Evolutionary conservation across 2,329 filamentous ascomycete genomes (phyloP).

Genomic region (Colletotrichum simmondsii): DNA sequence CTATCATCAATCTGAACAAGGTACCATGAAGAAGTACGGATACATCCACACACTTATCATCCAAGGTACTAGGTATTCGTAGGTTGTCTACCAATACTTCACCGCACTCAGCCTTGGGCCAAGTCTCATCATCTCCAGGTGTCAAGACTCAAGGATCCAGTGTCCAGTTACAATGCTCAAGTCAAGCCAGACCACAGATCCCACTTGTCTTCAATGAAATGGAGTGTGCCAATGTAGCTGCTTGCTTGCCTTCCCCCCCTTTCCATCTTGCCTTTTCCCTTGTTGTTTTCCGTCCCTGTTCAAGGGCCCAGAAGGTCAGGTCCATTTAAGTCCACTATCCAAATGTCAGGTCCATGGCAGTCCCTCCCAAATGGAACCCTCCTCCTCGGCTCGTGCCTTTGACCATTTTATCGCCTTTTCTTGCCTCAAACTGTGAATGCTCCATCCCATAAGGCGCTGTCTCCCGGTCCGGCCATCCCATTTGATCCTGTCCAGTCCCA

Average conservation of each 20-base stretch:
- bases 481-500: slow-evolving; percentile 6
- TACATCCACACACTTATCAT: not conserved
- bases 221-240: not conserved
- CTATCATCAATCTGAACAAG: not conserved
- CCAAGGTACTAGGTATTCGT: not conserved
- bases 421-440: slow-evolving; percentile 9
- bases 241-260: not conserved
- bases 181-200: not conserved
- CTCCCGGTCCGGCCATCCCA: slow-evolving; percentile 10
- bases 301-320: not conserved
- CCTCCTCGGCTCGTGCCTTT: slow-evolving; percentile 23
- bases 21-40: not conserved
- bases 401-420: slow-evolving; percentile 20
- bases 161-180: not conserved
- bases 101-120: not conserved
- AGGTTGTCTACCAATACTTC: not conserved
- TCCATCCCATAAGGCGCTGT: slow-evolving; percentile 4
- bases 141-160: not conserved
- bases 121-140: not conserved
- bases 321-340: not conserved
- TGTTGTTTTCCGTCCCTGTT: not conserved
- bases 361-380: not conserved
- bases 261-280: not conserved
- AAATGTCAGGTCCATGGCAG: too few species aligned
- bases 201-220: not conserved